These are phyloP conservation scores for Xerocomus potaroensis DNA, from an alignment of 768 basidiomycete species.

Conservation along the genomic window DNA sequence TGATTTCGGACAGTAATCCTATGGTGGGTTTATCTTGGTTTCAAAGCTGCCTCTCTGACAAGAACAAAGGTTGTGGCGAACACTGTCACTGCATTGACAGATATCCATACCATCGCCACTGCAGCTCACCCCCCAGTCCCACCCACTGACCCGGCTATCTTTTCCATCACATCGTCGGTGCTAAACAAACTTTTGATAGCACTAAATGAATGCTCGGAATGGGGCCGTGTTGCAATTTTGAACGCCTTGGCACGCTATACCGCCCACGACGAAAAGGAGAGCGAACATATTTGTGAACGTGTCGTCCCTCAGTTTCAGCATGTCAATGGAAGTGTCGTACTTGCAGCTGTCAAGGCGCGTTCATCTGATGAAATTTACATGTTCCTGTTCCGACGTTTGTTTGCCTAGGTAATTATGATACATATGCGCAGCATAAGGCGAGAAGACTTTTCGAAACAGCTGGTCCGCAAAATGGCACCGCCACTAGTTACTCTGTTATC, in stretches of 20 bases:
- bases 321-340: conserved; percentile 90
- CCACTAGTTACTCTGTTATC: conserved; percentile 93
- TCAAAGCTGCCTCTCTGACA: not conserved
- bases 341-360: conserved; percentile 90
- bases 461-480: conserved; percentile 96
- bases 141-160: conserved; percentile 60
- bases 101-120: conserved; percentile 77
- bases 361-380: too few species aligned
- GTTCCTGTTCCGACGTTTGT: not conserved
- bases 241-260: conserved; percentile 82
- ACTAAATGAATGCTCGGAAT: conserved; percentile 97
- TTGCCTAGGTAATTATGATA: conserved; percentile 86
- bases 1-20: conserved; percentile 94
- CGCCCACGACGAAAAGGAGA: conserved; percentile 86
- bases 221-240: conserved; percentile 94
- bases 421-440: conserved; percentile 81
- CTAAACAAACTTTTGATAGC: conserved; percentile 91
- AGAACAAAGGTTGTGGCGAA: conserved; percentile 91
- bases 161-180: conserved; percentile 77
- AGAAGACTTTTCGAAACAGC: conserved; percentile 79
- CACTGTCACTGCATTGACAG: conserved; percentile 87
- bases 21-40: conserved; percentile 61
- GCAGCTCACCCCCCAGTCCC: conserved; percentile 47
- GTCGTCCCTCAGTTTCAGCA: conserved; percentile 99
- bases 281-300: conserved; percentile 97